Evolutionary conservation across 441 rosid species (phyloP), one percentile per base, ranked within the genome.

Genomic region (Adansonia gregorii): DNA sequence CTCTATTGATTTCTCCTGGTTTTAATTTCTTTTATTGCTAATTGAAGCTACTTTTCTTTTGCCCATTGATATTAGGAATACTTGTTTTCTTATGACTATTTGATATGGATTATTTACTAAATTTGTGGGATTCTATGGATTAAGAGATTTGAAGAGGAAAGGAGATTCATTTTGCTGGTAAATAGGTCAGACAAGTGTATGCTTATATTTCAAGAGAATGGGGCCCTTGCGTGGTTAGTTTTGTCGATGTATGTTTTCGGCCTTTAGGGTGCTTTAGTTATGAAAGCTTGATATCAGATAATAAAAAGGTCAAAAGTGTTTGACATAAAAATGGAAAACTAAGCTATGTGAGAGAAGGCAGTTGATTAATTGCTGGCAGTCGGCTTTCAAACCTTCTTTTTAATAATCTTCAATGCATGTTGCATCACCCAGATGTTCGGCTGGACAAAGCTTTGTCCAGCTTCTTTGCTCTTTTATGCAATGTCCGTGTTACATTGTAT

Each of bases 91-190:
- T 5, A 5, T 61, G 41, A 61, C 11, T n/a, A 65, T 65, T 65
- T 65, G 20, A 3, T 35, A 65, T 35, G 19, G 19, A 14, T 17
- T 14, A 14, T 35, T 35, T 15, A 19, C 20, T n/a, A 39, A 11
- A 68, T 5, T 46, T 46, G 17, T 70, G 73, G 59, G 60, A 70
- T 69, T 70, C 51, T 43, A 19, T 45, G 72, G 17, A 49, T 35
- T n/a, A 27, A 24, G 59, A 27, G 22, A 8, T 70, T 27, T 27
- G 74, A 35, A 1, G 60, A 8, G 60, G 61, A 27, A 52, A 27
- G 8, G 4, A 52, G 20, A 22, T 24, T 70, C 43, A 54, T 35
- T 72, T 54, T 72, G 64, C 35, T 72, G 19, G 75, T 9, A 3
- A 17, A n/a, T 10, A n/a, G 75, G 11, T 43, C 55, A 11, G 3